These are phyloP conservation scores for Penicillium sp. DNA, from an alignment of 2,329 filamentous ascomycete genomes.

Conservation along the genomic window DNA sequence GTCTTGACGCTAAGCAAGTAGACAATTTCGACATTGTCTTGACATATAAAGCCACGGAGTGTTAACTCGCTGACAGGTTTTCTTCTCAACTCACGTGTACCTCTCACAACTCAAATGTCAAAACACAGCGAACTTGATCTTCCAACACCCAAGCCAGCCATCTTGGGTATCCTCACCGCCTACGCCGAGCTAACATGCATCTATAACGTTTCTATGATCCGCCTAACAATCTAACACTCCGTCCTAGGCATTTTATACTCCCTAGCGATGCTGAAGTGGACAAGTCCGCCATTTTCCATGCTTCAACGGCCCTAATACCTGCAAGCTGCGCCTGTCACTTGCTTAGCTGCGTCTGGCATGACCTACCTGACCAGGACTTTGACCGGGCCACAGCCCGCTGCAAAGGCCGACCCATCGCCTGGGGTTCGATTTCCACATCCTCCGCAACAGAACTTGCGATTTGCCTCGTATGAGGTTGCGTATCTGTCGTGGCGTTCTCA, in stretches of 20 bases:
- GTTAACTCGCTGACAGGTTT: no score
- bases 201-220: not conserved
- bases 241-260: constrained; percentile 5
- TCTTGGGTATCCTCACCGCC: not conserved
- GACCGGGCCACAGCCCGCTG: constrained; percentile 81
- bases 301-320: not conserved
- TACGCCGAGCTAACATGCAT: constrained; percentile 5
- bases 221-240: not conserved
- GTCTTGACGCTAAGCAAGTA: no score
- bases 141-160: not conserved
- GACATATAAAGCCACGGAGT: no score
- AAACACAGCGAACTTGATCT: not conserved
- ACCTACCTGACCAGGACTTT: constrained; percentile 86
- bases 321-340: constrained; percentile 71
- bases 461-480: not conserved
- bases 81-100: not conserved
- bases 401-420: constrained; percentile 78
- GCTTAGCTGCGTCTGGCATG: constrained; percentile 86
- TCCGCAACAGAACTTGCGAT: not conserved
- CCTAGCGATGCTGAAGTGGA: not conserved
- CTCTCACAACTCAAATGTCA: not conserved
- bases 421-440: constrained; percentile 69
- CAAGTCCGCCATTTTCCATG: not conserved
- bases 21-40: no score
- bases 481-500: no score